phyloP scores from a whole-genome alignment of 441 rosid species.

The Biscutella laevigata region DNA sequence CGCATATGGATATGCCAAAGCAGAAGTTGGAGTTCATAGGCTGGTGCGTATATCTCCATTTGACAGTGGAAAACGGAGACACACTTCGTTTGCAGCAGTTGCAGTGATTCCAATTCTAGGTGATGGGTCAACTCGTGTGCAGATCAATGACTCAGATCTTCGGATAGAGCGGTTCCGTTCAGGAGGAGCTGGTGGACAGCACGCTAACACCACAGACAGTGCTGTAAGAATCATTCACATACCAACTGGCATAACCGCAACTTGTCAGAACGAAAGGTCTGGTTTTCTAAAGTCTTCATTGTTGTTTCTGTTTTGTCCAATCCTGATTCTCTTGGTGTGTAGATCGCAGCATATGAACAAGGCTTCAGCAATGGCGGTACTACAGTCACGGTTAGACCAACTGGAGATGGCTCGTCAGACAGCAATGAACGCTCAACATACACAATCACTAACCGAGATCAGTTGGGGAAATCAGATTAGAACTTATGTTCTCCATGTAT shows the following conservation, averaged over 20 bases:
- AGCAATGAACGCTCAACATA: conserved; percentile 83
- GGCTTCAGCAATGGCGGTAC: conserved; percentile 96
- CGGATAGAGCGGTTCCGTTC: conserved; percentile 85
- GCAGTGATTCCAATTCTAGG: conserved; percentile 87
- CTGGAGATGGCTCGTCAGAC: conserved; percentile 89
- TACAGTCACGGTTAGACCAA: conserved; percentile 88
- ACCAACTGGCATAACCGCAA: conserved; percentile 82
- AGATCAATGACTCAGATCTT: conserved; percentile 86
- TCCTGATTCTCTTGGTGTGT: conserved; percentile 1
- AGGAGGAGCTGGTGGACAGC: conserved; percentile 94
- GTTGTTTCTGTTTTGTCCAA: too few relatives aligned
- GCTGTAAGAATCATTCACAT: conserved; percentile 90
- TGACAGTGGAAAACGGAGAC: conserved; percentile 80
- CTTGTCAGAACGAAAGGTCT: conserved; percentile 91
- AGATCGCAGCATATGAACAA: conserved; percentile 91
- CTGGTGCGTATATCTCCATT: conserved; percentile 92
- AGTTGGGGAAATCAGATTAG: conserved; percentile 97
- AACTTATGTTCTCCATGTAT: conserved; percentile 83
- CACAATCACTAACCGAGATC: conserved; percentile 82
- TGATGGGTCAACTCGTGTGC: conserved; percentile 66
- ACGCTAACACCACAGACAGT: conserved; percentile 86
- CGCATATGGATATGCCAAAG: conserved; percentile 94
- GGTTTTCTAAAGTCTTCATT: not conserved
- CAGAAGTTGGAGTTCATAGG: conserved; percentile 96
- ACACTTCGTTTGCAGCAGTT: conserved; percentile 96